These are phyloP conservation scores for Galerina marginata DNA, from an alignment of 768 basidiomycete genomes.

Conservation along the genomic window DNA sequence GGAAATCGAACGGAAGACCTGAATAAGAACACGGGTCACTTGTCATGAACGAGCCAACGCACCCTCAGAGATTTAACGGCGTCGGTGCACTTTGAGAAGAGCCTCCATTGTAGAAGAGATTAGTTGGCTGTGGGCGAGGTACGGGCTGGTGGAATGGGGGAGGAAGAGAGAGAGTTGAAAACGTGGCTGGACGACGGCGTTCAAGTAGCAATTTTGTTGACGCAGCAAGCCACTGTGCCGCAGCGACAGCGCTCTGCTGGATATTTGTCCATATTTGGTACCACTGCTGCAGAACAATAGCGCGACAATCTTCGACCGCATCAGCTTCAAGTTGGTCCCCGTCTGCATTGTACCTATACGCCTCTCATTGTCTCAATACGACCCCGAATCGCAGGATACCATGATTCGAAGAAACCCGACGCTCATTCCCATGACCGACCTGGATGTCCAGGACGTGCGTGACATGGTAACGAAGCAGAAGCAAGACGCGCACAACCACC, in stretches of 20 bases:
- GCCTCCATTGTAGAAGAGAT: conserved; percentile 60
- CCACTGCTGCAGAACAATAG: conserved; percentile 4
- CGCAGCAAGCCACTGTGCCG: conserved; percentile 25
- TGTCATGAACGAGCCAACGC: conserved; percentile 28
- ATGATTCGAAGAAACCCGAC: conserved; percentile 85
- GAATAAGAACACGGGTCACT: background rate
- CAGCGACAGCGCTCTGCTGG: conserved; percentile 21
- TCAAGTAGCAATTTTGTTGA: conserved; percentile 21
- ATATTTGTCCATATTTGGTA: conserved; percentile 24
- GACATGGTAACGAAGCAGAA: conserved; percentile 60
- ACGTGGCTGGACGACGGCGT: conserved; percentile 19
- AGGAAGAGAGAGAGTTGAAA: conserved; percentile 17
- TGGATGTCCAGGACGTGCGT: conserved; percentile 81
- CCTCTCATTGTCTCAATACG: conserved; percentile 13
- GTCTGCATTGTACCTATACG: background rate
- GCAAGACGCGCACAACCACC: conserved; percentile 43
- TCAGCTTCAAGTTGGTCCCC: background rate
- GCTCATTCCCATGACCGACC: conserved; percentile 75
- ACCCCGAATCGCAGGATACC: background rate
- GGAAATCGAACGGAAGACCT: conserved; percentile 10
- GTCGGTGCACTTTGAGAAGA: conserved; percentile 68
- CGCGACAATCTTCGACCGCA: background rate
- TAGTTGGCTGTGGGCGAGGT: conserved; percentile 8
- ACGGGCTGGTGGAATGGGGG: conserved; percentile 12
- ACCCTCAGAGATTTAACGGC: conserved; percentile 74